Conservation (phyloP, 129 eudicot genomes). For the Artemisia annua region DNA sequence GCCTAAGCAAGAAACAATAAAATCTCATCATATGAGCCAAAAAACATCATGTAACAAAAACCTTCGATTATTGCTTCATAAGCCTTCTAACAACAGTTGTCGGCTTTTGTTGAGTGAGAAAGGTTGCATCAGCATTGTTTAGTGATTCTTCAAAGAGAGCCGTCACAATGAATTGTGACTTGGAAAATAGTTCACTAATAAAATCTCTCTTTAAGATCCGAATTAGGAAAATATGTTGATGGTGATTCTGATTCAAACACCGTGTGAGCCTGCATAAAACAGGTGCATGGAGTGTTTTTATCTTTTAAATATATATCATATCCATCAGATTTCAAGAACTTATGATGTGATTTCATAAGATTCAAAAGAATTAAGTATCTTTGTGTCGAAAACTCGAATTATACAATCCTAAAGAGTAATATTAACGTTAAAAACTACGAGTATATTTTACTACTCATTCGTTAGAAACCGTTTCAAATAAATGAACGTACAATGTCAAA, state of each 20-base stretch:
- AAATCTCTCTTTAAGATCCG: too few species aligned
- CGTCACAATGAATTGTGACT: background rate
- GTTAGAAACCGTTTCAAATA: too few species aligned
- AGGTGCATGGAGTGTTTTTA: background rate
- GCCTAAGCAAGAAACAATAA: background rate
- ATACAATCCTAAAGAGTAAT: too few species aligned
- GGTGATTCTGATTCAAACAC: background rate
- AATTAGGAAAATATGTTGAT: background rate
- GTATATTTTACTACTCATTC: too few species aligned
- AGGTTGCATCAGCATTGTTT: background rate
- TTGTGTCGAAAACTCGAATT: too few species aligned
- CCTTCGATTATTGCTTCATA: background rate
- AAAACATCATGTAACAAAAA: background rate
- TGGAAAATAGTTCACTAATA: background rate
- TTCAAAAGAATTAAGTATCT: too few species aligned
- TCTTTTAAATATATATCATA: background rate
- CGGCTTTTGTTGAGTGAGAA: background rate
- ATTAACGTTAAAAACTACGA: too few species aligned
- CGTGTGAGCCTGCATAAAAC: background rate
- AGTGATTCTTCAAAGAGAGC: background rate
- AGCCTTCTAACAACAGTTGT: background rate
- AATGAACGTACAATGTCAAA: too few species aligned
- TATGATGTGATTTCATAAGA: too few species aligned
- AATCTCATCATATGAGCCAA: background rate
- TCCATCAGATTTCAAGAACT: too few species aligned